Conservation (phyloP, 179 eudicot species). For the Carnegiea gigantea region DNA sequence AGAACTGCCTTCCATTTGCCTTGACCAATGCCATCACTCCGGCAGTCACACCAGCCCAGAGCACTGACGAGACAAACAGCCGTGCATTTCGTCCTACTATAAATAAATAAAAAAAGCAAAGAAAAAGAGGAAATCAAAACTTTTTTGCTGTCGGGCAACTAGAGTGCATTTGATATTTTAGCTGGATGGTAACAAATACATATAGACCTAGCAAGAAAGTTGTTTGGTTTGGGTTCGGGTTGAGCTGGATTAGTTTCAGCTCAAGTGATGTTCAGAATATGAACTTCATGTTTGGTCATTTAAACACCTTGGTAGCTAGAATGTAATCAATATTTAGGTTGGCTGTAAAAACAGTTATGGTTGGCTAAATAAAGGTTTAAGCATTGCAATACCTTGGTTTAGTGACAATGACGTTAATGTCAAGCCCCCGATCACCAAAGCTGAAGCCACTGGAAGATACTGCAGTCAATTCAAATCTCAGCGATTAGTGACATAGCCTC, state of each 20-base stretch:
- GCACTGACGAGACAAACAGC: constrained; percentile 48
- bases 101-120: not conserved
- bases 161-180: not conserved
- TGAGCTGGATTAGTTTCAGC: not conserved
- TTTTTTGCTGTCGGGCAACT: not conserved
- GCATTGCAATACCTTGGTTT: constrained; percentile 56
- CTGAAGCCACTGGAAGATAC: constrained; percentile 90
- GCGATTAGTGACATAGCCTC: not conserved
- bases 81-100: constrained; percentile 74
- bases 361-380: not conserved
- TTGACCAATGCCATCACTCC: constrained; percentile 79
- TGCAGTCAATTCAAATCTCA: constrained; percentile 33
- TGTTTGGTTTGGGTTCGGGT: not conserved
- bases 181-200: not conserved
- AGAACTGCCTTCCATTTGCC: constrained; percentile 83
- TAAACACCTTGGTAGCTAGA: not conserved
- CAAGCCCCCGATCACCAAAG: constrained; percentile 70
- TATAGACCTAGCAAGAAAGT: not conserved
- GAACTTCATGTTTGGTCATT: not conserved
- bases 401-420: constrained; percentile 69
- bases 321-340: too few species aligned
- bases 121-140: not conserved
- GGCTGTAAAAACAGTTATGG: not conserved
- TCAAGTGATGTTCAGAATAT: not conserved
- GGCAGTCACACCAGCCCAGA: constrained; percentile 81